Percentiles rank a stretch among this genome's conserved stretches.
phyloP scores from a whole-genome alignment of 495 filamentous ascomycete species.

The Letharia lupina region DNA sequence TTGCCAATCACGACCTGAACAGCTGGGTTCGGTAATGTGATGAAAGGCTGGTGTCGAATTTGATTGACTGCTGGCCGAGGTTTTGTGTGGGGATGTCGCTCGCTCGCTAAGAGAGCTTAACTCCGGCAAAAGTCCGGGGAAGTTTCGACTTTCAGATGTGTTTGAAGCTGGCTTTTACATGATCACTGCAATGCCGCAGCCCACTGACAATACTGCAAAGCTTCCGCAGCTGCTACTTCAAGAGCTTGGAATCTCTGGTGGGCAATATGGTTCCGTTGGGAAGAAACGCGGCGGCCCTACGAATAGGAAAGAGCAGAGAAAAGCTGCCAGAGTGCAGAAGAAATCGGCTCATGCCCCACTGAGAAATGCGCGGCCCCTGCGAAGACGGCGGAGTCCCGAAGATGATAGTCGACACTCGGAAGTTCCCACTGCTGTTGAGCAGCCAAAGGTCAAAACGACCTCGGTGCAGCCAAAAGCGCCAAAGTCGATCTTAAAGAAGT shows the following conservation, averaged over 20 bases:
- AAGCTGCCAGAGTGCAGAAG: conserved; percentile 48
- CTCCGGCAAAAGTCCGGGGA: background rate
- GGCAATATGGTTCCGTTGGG: conserved; percentile 32
- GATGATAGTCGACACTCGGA: conserved; percentile 23
- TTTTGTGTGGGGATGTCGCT: conserved; percentile 15
- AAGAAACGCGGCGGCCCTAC: conserved; percentile 34
- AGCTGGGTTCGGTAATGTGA: conserved; percentile 72
- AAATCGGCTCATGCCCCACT: conserved; percentile 35
- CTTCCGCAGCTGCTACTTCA: conserved; percentile 54
- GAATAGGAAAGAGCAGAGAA: conserved; percentile 54
- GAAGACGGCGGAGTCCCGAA: conserved; percentile 24
- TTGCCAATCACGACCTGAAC: conserved; percentile 55
- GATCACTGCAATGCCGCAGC: conserved; percentile 31
- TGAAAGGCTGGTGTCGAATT: conserved; percentile 48
- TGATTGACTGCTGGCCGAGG: conserved; percentile 16
- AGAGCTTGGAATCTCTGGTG: conserved; percentile 45
- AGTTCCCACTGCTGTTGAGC: conserved; percentile 13
- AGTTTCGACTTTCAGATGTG: background rate
- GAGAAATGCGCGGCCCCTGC: conserved; percentile 6
- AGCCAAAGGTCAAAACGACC: conserved; percentile 15
- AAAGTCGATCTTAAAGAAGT: conserved; percentile 25
- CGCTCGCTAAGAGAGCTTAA: conserved; percentile 16
- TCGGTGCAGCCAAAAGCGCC: conserved; percentile 23
- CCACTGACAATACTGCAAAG: conserved; percentile 49
- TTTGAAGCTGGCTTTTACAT: background rate